Conservation (phyloP, 805 yeast genomes). For the Teunomyces tritomae region DNA sequence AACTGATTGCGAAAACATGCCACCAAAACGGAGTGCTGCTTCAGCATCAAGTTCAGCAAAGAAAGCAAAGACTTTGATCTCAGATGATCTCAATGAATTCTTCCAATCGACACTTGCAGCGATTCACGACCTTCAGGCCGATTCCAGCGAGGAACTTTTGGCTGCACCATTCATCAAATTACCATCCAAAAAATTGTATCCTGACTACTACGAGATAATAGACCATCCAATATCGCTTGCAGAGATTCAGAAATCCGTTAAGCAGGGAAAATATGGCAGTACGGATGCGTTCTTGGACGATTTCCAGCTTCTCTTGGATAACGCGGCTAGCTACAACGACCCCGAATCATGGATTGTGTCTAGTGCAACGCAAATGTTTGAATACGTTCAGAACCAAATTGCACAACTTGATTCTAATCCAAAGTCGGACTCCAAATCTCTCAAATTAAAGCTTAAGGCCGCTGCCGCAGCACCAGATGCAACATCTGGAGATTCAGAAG, state of each 20-base stretch:
- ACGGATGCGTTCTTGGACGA: constrained; percentile 40
- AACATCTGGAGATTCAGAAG: neutral
- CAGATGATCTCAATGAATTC: constrained; percentile 27
- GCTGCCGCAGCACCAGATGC: constrained; percentile 1
- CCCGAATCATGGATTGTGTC: constrained; percentile 56
- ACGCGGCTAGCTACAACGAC: constrained; percentile 41
- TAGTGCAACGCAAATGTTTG: constrained; percentile 57
- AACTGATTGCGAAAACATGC: neutral
- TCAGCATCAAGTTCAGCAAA: constrained; percentile 1
- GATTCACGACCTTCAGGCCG: constrained; percentile 32
- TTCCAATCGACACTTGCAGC: constrained; percentile 29
- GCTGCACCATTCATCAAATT: constrained; percentile 31
- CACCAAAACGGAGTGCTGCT: neutral
- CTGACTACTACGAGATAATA: constrained; percentile 39
- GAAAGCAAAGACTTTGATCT: constrained; percentile 3
- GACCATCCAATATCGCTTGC: constrained; percentile 31
- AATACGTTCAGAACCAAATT: constrained; percentile 54
- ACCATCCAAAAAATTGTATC: constrained; percentile 37
- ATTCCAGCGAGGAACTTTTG: constrained; percentile 20
- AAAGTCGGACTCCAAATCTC: constrained; percentile 5
- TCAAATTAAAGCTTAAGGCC: constrained; percentile 11
- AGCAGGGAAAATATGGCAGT: constrained; percentile 42
- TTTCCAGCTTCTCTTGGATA: constrained; percentile 34
- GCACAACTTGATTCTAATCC: constrained; percentile 27
- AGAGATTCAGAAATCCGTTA: constrained; percentile 34